Evolutionary conservation across 2,329 filamentous ascomycete species (phyloP), one percentile per base, ranked within the genome.

Genomic region (Botrytis fabae): DNA sequence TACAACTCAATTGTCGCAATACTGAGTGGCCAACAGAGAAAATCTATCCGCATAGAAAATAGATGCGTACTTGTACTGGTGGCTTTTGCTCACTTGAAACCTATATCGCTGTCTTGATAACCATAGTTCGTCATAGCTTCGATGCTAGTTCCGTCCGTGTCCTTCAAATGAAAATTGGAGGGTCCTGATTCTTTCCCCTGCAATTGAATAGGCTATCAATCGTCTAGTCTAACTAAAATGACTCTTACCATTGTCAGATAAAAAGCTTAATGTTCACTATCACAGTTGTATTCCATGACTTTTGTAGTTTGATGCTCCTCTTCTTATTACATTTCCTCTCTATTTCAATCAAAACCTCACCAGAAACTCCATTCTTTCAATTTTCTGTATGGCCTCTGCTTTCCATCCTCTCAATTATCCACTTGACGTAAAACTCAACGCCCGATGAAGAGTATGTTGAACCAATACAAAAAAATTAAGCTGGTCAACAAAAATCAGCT

Each of bases 101-200:
- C 2, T 2, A 4, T 7, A 1, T 40, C 1, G n/a, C 48, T n/a
- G 25, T 42, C 35, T 42, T 35, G 28, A 28, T n/a, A 28, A 3
- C 22, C 48, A 1, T 38, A 28, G 10, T 40, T 20, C 1, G 22
- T 12, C 4, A 7, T 40, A 14, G 8, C 2, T 51, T 16, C 16
- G 2, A 20, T 2, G 0, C 18, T 20, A 18, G 14, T 20, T 51
- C 22, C 4, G 3, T 0, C 32, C 12, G 14, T 4, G 5, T 12
- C 7, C 18, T 14, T 66, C 44, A 32, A 5, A 14, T n/a, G 7
- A 51, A n/a, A n/a, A 16, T 4, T 22, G 3, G 25, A 51, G 4
- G 22, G 16, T 51, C 18, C 1, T 28, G 9, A 8, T 22, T 40
- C 1, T 54, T 9, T 18, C 28, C 28, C 5, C 46, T 54, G 16